Evolutionary conservation across 2,329 filamentous ascomycete species (phyloP).

Genomic region (Ophiostoma himal-ulmi): DNA sequence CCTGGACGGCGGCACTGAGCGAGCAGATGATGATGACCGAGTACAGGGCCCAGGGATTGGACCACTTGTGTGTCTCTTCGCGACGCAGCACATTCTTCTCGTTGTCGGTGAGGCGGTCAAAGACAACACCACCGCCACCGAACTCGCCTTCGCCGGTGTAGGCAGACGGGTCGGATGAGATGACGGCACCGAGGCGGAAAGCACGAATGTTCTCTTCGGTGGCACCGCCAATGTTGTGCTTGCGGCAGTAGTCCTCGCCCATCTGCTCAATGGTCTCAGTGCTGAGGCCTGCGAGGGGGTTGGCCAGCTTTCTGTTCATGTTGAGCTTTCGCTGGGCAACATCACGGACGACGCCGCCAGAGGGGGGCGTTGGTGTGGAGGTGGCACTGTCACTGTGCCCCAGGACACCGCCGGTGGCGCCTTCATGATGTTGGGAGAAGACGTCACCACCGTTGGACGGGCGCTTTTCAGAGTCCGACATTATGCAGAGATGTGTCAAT

Average conservation of each 20-base stretch:
- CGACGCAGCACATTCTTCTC: conserved; percentile 54
- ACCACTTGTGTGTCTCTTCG: conserved; percentile 63
- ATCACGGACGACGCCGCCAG: neutral
- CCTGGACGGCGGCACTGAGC: conserved; percentile 64
- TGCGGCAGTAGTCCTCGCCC: conserved; percentile 50
- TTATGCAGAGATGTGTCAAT: neutral
- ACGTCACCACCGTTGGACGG: conserved; percentile 1
- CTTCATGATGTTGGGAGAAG: conserved; percentile 10
- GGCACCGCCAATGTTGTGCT: conserved; percentile 46
- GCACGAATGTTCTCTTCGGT: conserved; percentile 44
- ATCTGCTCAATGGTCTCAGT: conserved; percentile 46
- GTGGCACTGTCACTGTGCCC: neutral
- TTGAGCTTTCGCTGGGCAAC: neutral
- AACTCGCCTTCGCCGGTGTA: conserved; percentile 37
- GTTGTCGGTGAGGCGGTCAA: conserved; percentile 47
- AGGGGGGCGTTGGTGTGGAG: neutral
- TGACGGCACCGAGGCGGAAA: conserved; percentile 54
- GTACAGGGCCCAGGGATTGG: conserved; percentile 60
- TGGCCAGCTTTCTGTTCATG: conserved; percentile 33
- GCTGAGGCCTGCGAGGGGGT: conserved; percentile 39
- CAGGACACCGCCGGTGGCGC: too few species aligned
- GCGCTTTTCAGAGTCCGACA: conserved; percentile 11
- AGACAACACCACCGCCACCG: conserved; percentile 18
- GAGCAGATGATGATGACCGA: conserved; percentile 60
- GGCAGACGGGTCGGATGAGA: conserved; percentile 48